Conservation (phyloP, 495 filamentous ascomycete genomes). For the Cercophora newfieldiana region DNA sequence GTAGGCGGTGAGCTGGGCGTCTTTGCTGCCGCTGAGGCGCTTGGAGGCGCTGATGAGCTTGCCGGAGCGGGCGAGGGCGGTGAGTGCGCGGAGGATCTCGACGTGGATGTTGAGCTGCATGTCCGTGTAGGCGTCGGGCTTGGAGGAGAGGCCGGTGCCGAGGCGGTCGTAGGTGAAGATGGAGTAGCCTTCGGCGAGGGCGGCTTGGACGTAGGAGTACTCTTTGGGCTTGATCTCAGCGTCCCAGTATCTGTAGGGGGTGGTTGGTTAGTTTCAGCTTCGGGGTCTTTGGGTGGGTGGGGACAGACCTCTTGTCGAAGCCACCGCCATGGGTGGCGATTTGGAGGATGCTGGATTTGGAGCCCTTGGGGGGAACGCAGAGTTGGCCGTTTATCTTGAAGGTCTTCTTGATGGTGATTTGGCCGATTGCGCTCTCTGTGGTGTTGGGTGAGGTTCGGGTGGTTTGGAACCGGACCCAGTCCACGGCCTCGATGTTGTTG, state of each 20-base stretch:
- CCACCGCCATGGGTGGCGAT: conserved; percentile 59
- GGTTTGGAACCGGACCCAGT: conserved; percentile 27
- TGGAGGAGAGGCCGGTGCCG: conserved; percentile 37
- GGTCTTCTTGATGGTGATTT: conserved; percentile 36
- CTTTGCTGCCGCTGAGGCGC: not conserved
- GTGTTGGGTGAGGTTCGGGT: conserved; percentile 15
- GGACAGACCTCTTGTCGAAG: conserved; percentile 46
- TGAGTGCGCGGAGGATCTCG: conserved; percentile 40
- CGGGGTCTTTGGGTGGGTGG: too few relatives aligned
- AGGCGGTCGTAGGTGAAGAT: conserved; percentile 48
- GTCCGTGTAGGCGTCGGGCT: conserved; percentile 38
- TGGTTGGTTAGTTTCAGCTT: not conserved
- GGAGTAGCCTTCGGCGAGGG: conserved; percentile 37
- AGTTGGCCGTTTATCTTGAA: conserved; percentile 45
- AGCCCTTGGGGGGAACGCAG: conserved; percentile 38
- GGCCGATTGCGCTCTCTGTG: conserved; percentile 18
- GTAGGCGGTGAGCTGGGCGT: conserved; percentile 13
- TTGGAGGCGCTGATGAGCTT: conserved; percentile 9
- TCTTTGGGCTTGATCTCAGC: conserved; percentile 39
- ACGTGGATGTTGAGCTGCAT: conserved; percentile 41
- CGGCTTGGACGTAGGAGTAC: conserved; percentile 46
- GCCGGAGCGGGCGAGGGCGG: conserved; percentile 31
- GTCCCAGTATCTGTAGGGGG: conserved; percentile 40
- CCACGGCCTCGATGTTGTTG: conserved; percentile 35
- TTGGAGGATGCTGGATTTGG: conserved; percentile 43